phyloP scores from a whole-genome alignment of 176 grass and related monocot genomes.

The Chloris gayana region DNA sequence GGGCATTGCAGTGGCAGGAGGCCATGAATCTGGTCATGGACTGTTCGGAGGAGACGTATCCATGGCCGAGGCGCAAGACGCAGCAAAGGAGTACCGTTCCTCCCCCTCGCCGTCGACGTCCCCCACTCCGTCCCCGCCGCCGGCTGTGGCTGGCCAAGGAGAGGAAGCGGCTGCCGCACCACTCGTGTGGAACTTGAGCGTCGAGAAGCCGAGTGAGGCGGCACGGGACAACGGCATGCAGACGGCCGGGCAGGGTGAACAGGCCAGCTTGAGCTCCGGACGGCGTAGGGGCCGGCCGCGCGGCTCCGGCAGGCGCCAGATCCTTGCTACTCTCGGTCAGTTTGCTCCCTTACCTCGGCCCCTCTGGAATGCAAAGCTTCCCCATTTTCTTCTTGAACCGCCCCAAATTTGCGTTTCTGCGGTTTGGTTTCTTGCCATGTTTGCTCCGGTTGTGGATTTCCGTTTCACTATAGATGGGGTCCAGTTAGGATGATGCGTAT shows the following conservation, averaged over 20 bases:
- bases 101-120: slow-evolving; percentile 66
- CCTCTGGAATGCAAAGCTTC: slow-evolving; percentile 22
- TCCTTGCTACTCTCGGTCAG: slow-evolving; percentile 79
- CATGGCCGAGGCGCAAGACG: slow-evolving; percentile 41
- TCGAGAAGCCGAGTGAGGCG: slow-evolving; percentile 13
- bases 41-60: slow-evolving; percentile 41
- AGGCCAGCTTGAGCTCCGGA: slow-evolving; percentile 44
- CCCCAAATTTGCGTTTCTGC: slow-evolving; percentile 11
- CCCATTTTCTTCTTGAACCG: neutral
- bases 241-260: slow-evolving; percentile 34
- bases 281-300: slow-evolving; percentile 74
- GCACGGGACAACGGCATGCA: slow-evolving; percentile 31
- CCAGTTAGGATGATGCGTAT: slow-evolving; percentile 9
- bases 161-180: slow-evolving; percentile 29
- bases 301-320: slow-evolving; percentile 87
- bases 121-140: slow-evolving; percentile 56
- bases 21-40: slow-evolving; percentile 35
- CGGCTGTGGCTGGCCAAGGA: slow-evolving; percentile 16
- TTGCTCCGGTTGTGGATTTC: slow-evolving; percentile 33
- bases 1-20: slow-evolving; percentile 40
- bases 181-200: slow-evolving; percentile 25
- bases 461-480: slow-evolving; percentile 43
- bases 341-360: neutral
- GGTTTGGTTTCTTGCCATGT: slow-evolving; percentile 18
- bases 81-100: slow-evolving; percentile 42